Conservation (phyloP, 192 early-diverging fungal genomes). For the Coemansia sp. region DNA sequence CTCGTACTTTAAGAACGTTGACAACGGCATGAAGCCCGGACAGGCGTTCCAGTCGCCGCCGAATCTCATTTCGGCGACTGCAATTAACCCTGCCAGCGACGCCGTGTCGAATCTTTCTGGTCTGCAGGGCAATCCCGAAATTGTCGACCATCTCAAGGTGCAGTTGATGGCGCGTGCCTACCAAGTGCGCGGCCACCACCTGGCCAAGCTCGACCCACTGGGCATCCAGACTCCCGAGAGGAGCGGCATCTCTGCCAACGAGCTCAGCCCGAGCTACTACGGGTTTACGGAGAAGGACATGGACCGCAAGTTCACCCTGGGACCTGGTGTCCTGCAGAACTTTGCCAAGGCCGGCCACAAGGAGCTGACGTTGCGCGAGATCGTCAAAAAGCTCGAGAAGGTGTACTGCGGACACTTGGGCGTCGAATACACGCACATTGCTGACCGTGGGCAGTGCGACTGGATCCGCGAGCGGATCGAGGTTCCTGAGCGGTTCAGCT, state of each 20-base stretch:
- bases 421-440: constrained; percentile 98
- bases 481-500: constrained; percentile 86
- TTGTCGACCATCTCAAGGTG: constrained; percentile 98
- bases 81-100: constrained; percentile 62
- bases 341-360: constrained; percentile 73
- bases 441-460: constrained; percentile 93
- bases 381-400: constrained; percentile 76
- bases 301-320: constrained; percentile 88
- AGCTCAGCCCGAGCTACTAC: constrained; percentile 86
- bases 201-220: constrained; percentile 95
- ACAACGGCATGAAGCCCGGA: constrained; percentile 62
- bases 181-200: constrained; percentile 95
- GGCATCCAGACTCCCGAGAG: constrained; percentile 73
- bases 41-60: constrained; percentile 84
- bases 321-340: constrained; percentile 92
- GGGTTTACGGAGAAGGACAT: constrained; percentile 94
- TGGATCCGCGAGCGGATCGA: constrained; percentile 95
- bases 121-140: constrained; percentile 66
- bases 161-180: constrained; percentile 95
- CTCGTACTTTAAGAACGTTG: constrained; percentile 89
- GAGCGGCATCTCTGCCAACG: constrained; percentile 64
- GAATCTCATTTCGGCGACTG: constrained; percentile 71
- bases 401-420: constrained; percentile 96
- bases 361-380: constrained; percentile 86
- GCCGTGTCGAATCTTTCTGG: constrained; percentile 48